Evolutionary conservation across 768 basidiomycete genomes (phyloP).

Genomic region (Pleurotus salmoneostramineus): DNA sequence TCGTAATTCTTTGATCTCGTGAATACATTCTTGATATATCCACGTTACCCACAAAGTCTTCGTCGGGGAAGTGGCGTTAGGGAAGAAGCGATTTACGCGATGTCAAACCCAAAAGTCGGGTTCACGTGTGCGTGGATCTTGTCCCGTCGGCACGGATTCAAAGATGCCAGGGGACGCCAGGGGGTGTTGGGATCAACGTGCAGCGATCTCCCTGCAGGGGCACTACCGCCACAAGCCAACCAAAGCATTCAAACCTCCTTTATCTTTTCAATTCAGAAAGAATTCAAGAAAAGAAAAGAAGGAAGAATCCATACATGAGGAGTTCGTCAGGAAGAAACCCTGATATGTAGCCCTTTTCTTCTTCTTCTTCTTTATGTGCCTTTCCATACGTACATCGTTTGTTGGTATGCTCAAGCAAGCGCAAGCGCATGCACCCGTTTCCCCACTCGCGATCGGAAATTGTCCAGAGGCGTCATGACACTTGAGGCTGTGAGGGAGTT

Average conservation of each 20-base stretch:
- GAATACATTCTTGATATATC: background rate
- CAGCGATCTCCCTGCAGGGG: conserved; percentile 4
- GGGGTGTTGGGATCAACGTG: background rate
- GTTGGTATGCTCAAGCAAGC: too few relatives aligned
- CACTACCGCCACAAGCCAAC: conserved; percentile 4
- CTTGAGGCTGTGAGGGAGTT: too few relatives aligned
- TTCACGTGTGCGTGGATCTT: background rate
- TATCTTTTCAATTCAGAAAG: background rate
- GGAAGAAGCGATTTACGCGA: too few relatives aligned
- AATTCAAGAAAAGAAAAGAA: background rate
- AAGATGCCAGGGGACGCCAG: background rate
- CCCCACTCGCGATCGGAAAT: too few relatives aligned
- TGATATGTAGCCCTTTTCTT: too few relatives aligned
- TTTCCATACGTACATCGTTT: background rate
- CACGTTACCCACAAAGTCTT: background rate
- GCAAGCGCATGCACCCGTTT: too few relatives aligned
- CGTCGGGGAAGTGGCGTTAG: background rate
- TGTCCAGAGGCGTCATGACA: too few relatives aligned
- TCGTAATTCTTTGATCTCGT: background rate
- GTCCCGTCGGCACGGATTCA: background rate
- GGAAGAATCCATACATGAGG: background rate
- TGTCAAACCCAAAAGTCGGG: too few relatives aligned
- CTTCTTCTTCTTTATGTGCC: background rate
- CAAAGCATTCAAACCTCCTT: background rate
- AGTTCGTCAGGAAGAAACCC: too few relatives aligned